Conservation (phyloP, 495 filamentous ascomycete species). For the Podospora anserina region DNA sequence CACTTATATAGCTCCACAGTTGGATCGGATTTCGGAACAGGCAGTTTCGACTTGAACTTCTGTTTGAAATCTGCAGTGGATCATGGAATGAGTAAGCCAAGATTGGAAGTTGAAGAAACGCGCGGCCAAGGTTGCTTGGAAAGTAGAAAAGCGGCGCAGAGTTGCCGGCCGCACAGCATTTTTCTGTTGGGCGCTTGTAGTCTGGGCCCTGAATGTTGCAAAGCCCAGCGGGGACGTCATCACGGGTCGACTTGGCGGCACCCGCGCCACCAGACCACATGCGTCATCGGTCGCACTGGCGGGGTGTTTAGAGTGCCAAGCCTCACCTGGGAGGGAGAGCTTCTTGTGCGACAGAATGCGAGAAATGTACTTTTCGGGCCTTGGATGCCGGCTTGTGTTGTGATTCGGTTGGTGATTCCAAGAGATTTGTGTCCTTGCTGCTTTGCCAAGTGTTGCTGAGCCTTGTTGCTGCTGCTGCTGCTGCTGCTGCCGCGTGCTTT, state of each 20-base stretch:
- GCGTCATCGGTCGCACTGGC: constrained; percentile 5
- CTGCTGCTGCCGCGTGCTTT: too few relatives aligned
- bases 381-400: background rate
- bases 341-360: background rate
- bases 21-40: background rate
- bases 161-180: background rate
- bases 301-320: background rate
- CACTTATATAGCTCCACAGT: background rate
- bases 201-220: background rate
- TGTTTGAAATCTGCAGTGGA: background rate
- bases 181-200: background rate
- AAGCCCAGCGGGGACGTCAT: constrained; percentile 5
- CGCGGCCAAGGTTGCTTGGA: background rate
- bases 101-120: background rate
- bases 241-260: background rate
- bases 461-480: background rate
- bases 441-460: background rate
- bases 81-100: background rate
- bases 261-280: constrained; percentile 1
- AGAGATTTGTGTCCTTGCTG: background rate
- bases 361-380: background rate
- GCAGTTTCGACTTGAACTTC: background rate
- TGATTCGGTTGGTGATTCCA: background rate
- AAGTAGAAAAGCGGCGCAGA: background rate
- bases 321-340: background rate